These are phyloP conservation scores for Lablab purpureus DNA, from an alignment of 306 rosid species.

Conservation along the genomic window DNA sequence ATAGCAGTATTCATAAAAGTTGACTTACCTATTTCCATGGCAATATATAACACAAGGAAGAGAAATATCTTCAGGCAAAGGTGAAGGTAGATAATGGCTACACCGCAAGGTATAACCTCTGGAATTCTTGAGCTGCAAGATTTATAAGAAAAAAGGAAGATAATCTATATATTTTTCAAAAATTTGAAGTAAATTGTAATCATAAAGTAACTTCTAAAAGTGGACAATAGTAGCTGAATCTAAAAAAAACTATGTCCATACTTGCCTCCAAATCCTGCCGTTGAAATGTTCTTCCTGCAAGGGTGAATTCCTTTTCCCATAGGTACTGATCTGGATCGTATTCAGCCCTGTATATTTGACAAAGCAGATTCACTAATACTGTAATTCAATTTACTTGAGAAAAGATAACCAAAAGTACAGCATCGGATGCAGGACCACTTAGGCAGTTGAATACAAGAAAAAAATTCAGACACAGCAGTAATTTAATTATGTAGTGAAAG, in stretches of 20 bases:
- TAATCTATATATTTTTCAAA: conserved; percentile 42
- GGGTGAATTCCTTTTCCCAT: conserved; percentile 90
- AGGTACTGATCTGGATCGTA: conserved; percentile 94
- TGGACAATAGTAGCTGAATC: conserved; percentile 18
- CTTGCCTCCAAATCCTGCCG: conserved; percentile 99
- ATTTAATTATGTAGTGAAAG: conserved; percentile 17
- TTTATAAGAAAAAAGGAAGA: conserved; percentile 24
- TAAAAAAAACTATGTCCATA: conserved; percentile 61
- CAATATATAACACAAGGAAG: conserved; percentile 98
- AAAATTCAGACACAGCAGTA: conserved; percentile 10
- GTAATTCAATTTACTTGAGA: conserved; percentile 12
- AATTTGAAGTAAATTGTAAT: conserved; percentile 36
- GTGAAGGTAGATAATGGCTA: conserved; percentile 90
- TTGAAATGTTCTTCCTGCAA: conserved; percentile 80
- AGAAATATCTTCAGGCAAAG: conserved; percentile 73
- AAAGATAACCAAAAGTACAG: conserved; percentile 29
- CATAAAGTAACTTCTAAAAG: conserved; percentile 35
- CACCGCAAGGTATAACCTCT: conserved; percentile 85
- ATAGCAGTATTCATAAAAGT: conserved; percentile 29
- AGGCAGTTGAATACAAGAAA: conserved; percentile 20
- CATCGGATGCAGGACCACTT: conserved; percentile 24
- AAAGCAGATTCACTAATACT: conserved; percentile 42
- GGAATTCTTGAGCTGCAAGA: conserved; percentile 84
- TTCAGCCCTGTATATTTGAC: conserved; percentile 75
- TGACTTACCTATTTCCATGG: conserved; percentile 93